Evolutionary conservation across 768 basidiomycete species (phyloP).

Genomic region (Podaxis carcinomalis): DNA sequence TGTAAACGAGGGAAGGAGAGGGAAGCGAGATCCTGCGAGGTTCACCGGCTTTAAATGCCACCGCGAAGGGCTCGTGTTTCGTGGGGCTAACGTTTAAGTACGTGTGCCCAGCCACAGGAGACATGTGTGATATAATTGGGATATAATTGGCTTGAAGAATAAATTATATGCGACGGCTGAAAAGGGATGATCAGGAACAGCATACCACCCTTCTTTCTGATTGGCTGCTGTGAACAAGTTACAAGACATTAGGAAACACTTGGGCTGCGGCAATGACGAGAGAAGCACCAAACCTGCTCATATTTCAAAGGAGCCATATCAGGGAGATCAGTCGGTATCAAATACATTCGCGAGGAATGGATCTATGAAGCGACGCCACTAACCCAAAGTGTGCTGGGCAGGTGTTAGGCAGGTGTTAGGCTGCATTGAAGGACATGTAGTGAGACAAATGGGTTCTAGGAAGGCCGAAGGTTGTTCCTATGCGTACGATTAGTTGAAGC

Average conservation of each 20-base stretch:
- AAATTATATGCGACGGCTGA: neutral
- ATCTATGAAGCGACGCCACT: constrained; percentile 8
- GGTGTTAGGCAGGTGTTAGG: constrained; percentile 5
- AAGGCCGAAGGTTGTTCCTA: neutral
- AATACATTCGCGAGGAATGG: neutral
- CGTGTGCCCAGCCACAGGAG: constrained; percentile 16
- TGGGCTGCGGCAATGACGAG: constrained; percentile 20
- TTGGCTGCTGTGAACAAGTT: constrained; percentile 7
- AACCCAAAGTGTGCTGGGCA: constrained; percentile 1
- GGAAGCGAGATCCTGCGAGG: neutral
- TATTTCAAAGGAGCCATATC: constrained; percentile 16
- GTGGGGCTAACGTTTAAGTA: constrained; percentile 10
- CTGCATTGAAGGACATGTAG: neutral
- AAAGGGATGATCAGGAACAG: constrained; percentile 8
- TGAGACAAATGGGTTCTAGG: neutral
- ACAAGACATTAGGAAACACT: constrained; percentile 8
- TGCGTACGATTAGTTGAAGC: neutral
- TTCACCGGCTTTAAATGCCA: constrained; percentile 14
- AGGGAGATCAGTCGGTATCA: constrained; percentile 17
- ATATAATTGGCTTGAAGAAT: constrained; percentile 1
- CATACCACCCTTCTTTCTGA: neutral
- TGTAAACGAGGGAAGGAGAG: neutral
- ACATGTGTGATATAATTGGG: constrained; percentile 13
- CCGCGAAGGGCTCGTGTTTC: constrained; percentile 14
- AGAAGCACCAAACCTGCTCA: constrained; percentile 20